A percentile compares a stretch with the other conserved stretches of the same genome.
Evolutionary conservation across 257 asterid genomes (phyloP).

Genomic region (Scutellaria baicalensis): DNA sequence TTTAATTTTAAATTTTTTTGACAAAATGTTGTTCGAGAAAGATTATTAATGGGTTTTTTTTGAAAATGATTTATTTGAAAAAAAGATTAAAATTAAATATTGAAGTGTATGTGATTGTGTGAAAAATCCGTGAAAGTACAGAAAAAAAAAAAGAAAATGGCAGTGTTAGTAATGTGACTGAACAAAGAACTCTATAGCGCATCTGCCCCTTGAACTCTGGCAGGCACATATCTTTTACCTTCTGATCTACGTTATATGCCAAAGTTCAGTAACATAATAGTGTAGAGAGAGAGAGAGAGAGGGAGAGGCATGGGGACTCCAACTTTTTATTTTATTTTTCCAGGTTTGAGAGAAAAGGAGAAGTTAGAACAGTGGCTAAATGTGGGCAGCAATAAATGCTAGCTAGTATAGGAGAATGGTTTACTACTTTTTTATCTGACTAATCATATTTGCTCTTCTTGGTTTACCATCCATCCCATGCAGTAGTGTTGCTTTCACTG

Average conservation of each 20-base stretch:
- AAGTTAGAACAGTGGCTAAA: not conserved
- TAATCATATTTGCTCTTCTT: not conserved
- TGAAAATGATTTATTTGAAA: not conserved
- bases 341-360: not conserved
- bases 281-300: not conserved
- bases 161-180: conserved; percentile 29
- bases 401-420: not conserved
- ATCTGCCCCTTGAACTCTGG: conserved; percentile 17
- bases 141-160: not conserved
- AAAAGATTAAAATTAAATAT: not conserved
- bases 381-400: conserved; percentile 11
- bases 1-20: too few species aligned
- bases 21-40: too few species aligned
- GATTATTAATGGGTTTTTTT: too few species aligned
- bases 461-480: not conserved
- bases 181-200: conserved; percentile 10
- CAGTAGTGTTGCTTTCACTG: not conserved
- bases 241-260: conserved; percentile 30
- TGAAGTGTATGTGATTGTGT: not conserved
- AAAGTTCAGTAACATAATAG: not conserved
- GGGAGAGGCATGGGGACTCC: conserved; percentile 1
- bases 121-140: conserved; percentile 4
- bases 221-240: conserved; percentile 31
- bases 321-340: not conserved
- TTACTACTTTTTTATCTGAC: not conserved